Percentiles rank a stretch among this genome's conserved stretches.
Evolutionary conservation across 306 rosid species (phyloP).

Genomic region (Lathyrus sativus): DNA sequence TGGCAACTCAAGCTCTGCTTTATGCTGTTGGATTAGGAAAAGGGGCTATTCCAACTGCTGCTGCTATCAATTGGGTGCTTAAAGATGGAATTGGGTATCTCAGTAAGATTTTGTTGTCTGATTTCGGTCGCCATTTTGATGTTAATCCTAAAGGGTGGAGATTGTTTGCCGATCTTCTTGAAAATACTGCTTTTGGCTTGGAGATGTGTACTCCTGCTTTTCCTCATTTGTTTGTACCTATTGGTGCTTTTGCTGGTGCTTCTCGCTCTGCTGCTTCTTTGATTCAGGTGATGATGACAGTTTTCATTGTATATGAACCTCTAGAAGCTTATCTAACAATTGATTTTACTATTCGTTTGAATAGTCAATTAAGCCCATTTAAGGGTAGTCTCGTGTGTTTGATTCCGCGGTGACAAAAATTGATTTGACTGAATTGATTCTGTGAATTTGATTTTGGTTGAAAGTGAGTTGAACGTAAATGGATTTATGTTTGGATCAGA

Average conservation of each 20-base stretch:
- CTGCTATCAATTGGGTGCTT: constrained; percentile 88
- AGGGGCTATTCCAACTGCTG: constrained; percentile 91
- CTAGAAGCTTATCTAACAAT: background rate
- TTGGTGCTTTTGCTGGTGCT: constrained; percentile 93
- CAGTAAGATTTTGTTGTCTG: constrained; percentile 81
- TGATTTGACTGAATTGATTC: background rate
- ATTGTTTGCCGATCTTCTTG: constrained; percentile 86
- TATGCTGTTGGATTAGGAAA: constrained; percentile 93
- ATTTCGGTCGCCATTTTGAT: constrained; percentile 92
- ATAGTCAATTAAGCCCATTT: background rate
- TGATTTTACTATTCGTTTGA: background rate
- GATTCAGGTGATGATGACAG: constrained; percentile 48
- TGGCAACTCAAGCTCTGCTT: constrained; percentile 91
- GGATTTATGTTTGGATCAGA: too few species aligned
- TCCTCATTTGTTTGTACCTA: constrained; percentile 65
- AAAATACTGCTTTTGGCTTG: constrained; percentile 90
- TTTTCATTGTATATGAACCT: background rate
- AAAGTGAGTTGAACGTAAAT: too few species aligned
- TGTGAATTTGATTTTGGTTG: too few species aligned
- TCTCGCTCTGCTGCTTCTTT: constrained; percentile 78
- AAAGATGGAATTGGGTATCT: constrained; percentile 96
- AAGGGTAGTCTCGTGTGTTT: background rate
- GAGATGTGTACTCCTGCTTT: constrained; percentile 89
- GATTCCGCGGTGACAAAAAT: background rate
- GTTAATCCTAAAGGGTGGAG: constrained; percentile 96